These are phyloP conservation scores for Cladorrhinum samala DNA, from an alignment of 495 filamentous ascomycete genomes.

Conservation along the genomic window DNA sequence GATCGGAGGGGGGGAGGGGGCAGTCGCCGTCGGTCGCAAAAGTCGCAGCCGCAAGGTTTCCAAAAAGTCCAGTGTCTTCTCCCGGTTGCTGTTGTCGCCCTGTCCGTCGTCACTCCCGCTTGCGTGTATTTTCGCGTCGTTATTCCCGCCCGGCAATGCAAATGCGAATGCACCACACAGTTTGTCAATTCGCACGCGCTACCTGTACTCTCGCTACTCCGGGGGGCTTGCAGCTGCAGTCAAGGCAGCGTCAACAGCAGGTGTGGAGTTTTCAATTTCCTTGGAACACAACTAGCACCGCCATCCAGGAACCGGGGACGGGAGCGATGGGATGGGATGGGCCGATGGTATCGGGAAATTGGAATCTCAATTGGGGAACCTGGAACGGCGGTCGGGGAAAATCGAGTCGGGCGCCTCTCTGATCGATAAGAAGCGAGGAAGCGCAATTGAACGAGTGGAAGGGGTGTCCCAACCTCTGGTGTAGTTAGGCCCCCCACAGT, in stretches of 20 bases:
- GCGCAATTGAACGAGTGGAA: background rate
- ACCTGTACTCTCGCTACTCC: background rate
- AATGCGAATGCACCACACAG: too few relatives aligned
- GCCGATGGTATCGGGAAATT: background rate
- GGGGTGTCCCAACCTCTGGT: background rate
- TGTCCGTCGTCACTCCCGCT: background rate
- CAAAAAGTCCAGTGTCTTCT: too few relatives aligned
- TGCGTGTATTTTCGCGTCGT: too few relatives aligned
- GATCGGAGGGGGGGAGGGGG: too few relatives aligned
- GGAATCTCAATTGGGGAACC: too few relatives aligned
- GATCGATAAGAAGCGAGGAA: background rate
- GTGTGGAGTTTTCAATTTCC: conserved; percentile 2
- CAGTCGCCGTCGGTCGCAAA: too few relatives aligned
- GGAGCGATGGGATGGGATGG: background rate
- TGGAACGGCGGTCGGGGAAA: background rate
- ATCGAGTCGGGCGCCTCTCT: background rate
- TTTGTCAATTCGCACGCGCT: too few relatives aligned
- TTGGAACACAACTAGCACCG: background rate
- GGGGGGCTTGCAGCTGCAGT: background rate
- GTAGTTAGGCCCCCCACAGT: background rate
- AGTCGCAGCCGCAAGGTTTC: background rate
- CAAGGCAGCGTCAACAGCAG: conserved; percentile 3
- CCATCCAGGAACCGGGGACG: background rate
- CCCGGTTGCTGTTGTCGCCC: too few relatives aligned
- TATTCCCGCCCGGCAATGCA: too few relatives aligned